Evolutionary conservation across 768 basidiomycete species (phyloP), one percentile per base, ranked within the genome.

Genomic region (Auriscalpium microsporum): DNA sequence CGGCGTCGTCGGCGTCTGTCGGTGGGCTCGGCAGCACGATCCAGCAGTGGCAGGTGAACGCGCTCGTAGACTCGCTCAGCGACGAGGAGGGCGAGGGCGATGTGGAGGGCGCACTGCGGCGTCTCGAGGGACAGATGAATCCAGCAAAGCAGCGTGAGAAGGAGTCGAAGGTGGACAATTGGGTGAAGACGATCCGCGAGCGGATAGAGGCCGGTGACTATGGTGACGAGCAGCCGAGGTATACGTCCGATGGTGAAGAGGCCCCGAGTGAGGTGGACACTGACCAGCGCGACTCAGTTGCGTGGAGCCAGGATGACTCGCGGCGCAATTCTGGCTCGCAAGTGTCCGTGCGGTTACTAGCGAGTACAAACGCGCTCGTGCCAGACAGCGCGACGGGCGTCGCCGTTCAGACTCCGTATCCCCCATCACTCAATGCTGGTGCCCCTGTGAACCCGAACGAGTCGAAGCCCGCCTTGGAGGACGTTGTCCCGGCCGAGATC

Each of bases 121-220:
- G 87, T 11, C 77, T 96, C 40, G 92, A 95, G 68, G 94, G 92
- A 0, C 83, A 91, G 65, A 88, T 94, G 53, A 90, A 91, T 66
- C 79, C 79, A 0, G 74, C 82, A 57, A 78, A 80, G 64, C 81
- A 86, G 65, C 75, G 81, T 59, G 86, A 83, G 61, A 90, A 85
- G 63, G 79, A 78, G 37, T 76, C 76, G 48, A 90, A 91, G 66
- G 88, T 94, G 4, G 84, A 92, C 65, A 81, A 82, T 3, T 92
- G 90, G 90, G 82, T 91, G 48, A 78, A 79, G 58, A 79, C 78
- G 10, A 84, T 91, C 36, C 82, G 81, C 61, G 78, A 84, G 50
- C 77, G 89, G 33, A 72, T 86, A 68, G 78, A 74, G 8, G 77
- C 77, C 17, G 83, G 83, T 0, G 83, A 84, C 59, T 84, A 85